Percentiles rank a stretch among this genome's conserved stretches.
Evolutionary conservation across 1,284 basidiomycete species (phyloP).

Genomic region (Cystobasidium slooffiae): DNA sequence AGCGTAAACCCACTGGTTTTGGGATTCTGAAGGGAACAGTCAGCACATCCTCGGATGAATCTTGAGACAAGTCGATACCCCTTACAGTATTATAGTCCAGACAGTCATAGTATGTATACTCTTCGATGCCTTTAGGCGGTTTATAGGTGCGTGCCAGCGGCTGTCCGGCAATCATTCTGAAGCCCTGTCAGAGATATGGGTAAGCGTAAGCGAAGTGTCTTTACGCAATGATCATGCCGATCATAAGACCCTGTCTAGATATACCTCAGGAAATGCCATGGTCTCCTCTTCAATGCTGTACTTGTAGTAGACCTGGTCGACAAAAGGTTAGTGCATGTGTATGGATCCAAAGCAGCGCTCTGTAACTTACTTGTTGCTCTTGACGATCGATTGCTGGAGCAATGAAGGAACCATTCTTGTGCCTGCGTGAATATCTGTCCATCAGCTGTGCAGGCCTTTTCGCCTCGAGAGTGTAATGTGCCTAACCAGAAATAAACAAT

Average conservation of each 20-base stretch:
- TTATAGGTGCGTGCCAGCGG: not conserved
- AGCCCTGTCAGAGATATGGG: not conserved
- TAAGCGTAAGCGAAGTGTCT: not conserved
- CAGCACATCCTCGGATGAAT: not conserved
- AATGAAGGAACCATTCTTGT: conserved; percentile 28
- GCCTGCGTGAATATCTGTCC: not conserved
- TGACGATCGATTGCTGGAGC: conserved; percentile 5
- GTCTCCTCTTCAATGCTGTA: not conserved
- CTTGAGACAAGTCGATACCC: not conserved
- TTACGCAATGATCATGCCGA: not conserved
- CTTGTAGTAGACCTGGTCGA: not conserved
- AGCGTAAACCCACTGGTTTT: conserved; percentile 5
- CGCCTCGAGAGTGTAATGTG: not conserved
- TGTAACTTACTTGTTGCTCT: not conserved
- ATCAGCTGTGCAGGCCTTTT: not conserved
- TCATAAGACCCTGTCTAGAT: too few species aligned
- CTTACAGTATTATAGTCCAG: not conserved
- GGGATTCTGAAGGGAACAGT: not conserved
- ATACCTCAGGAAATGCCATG: conserved; percentile 6
- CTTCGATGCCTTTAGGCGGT: not conserved
- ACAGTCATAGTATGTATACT: conserved; percentile 15
- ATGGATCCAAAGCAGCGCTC: not conserved
- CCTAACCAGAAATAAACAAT: not conserved
- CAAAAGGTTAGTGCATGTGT: not conserved
- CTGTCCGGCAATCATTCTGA: conserved; percentile 13